Percentiles rank a stretch among this genome's conserved stretches.
These are phyloP conservation scores for Candida quercuum DNA, from an alignment of 805 yeast species.

Conservation along the genomic window DNA sequence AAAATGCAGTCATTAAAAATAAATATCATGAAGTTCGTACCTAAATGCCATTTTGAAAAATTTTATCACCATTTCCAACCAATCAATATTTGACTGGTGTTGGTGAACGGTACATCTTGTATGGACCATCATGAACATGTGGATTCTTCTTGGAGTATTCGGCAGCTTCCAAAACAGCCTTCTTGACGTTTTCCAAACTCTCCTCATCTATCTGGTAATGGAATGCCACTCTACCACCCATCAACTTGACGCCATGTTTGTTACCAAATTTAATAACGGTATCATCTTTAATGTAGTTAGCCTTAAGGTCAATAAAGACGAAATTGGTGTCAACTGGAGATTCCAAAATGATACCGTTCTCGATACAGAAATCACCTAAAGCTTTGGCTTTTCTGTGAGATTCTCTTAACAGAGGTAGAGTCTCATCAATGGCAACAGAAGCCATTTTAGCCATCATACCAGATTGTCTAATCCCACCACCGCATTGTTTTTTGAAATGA, in stretches of 20 bases:
- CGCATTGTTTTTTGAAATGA: conserved; percentile 86
- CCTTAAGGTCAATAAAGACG: conserved; percentile 61
- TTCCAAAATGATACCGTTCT: conserved; percentile 51
- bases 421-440: conserved; percentile 65
- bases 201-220: conserved; percentile 61
- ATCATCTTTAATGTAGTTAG: conserved; percentile 46
- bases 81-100: conserved; percentile 26
- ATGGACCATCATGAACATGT: conserved; percentile 41
- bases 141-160: conserved; percentile 51
- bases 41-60: conserved; percentile 23
- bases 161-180: conserved; percentile 51
- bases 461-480: conserved; percentile 90
- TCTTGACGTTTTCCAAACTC: conserved; percentile 51
- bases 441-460: conserved; percentile 85
- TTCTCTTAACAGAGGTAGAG: conserved; percentile 41
- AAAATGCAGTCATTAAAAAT: conserved; percentile 4
- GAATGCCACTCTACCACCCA: conserved; percentile 77
- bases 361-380: conserved; percentile 47
- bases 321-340: conserved; percentile 83
- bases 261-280: conserved; percentile 48
- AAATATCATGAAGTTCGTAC: conserved; percentile 12
- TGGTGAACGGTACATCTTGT: conserved; percentile 38
- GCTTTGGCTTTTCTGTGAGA: conserved; percentile 48
- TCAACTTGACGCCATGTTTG: conserved; percentile 55
- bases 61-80: background rate